Percentiles rank a stretch among this genome's conserved stretches.
Evolutionary conservation across 108 stramenopile species (phyloP).

Genomic region (Skeletonema costatum): DNA sequence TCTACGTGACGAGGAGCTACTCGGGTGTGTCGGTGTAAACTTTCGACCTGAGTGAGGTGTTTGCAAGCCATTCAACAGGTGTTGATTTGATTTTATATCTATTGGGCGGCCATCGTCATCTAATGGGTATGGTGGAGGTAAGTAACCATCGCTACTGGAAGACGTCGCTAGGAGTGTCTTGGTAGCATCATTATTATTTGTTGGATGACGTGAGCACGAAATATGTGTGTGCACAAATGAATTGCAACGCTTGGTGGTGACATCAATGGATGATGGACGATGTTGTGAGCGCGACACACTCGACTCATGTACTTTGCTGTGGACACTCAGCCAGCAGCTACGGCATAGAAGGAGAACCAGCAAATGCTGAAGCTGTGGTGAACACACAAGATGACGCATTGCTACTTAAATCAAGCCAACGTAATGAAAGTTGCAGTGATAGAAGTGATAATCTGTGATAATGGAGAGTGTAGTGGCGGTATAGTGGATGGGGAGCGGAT

Average conservation of each 20-base stretch:
- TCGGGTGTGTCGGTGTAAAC: constrained; percentile 78
- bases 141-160: not conserved
- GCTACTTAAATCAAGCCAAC: not conserved
- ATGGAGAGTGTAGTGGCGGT: too few species aligned
- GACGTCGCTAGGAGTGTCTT: not conserved
- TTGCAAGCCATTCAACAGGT: constrained; percentile 30
- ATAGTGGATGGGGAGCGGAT: too few species aligned
- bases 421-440: too few species aligned
- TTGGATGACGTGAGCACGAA: not conserved
- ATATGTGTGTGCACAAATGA: not conserved
- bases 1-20: not conserved
- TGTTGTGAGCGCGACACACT: not conserved
- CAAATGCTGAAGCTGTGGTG: not conserved
- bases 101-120: constrained; percentile 31
- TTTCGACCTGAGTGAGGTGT: constrained; percentile 85
- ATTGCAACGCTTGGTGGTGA: too few species aligned
- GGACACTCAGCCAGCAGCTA: not conserved
- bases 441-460: too few species aligned
- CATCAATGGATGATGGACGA: too few species aligned
- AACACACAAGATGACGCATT: not conserved
- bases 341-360: not conserved
- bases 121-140: constrained; percentile 18
- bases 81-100: constrained; percentile 4
- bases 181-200: not conserved
- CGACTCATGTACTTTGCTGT: not conserved